phyloP scores from a whole-genome alignment of 1,139 yeast species.

The Blastobotrys capitulatus region DNA sequence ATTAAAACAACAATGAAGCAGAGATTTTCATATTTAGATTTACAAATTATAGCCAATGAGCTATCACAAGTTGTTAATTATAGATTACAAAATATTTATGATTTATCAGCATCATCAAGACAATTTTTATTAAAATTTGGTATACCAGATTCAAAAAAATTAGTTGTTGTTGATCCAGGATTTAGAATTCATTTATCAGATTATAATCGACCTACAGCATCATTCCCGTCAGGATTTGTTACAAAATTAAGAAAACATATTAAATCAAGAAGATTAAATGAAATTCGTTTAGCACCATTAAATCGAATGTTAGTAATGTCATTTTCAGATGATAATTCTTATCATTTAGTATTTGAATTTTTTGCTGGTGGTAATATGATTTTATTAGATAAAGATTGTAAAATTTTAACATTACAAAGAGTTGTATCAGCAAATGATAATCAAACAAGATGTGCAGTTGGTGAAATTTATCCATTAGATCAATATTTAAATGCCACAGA shows the following conservation, averaged over 20 bases:
- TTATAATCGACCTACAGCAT: conserved; percentile 73
- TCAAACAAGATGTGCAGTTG: conserved; percentile 47
- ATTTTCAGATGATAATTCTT: conserved; percentile 70
- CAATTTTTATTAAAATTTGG: conserved; percentile 79
- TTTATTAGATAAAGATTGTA: conserved; percentile 60
- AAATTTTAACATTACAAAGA: conserved; percentile 70
- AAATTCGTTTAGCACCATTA: conserved; percentile 64
- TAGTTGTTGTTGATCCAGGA: conserved; percentile 80
- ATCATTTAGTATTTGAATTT: conserved; percentile 77
- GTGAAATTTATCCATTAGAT: conserved; percentile 55
- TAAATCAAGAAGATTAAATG: conserved; percentile 70
- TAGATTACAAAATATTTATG: conserved; percentile 81
- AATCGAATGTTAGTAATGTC: conserved; percentile 78
- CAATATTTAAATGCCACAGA: conserved; percentile 15
- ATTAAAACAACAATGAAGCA: conserved; percentile 43
- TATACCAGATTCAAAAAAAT: conserved; percentile 73
- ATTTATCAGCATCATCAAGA: conserved; percentile 63
- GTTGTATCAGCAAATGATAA: conserved; percentile 53
- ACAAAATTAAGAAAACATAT: conserved; percentile 81
- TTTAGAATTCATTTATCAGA: conserved; percentile 74
- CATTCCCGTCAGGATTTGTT: conserved; percentile 79
- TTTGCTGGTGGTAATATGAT: conserved; percentile 93
- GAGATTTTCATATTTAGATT: conserved; percentile 78
- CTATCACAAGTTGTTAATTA: conserved; percentile 53
- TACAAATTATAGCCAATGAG: conserved; percentile 66